phyloP scores from a whole-genome alignment of 164 flowering plant genomes.

The Magnolia changhungtana region DNA sequence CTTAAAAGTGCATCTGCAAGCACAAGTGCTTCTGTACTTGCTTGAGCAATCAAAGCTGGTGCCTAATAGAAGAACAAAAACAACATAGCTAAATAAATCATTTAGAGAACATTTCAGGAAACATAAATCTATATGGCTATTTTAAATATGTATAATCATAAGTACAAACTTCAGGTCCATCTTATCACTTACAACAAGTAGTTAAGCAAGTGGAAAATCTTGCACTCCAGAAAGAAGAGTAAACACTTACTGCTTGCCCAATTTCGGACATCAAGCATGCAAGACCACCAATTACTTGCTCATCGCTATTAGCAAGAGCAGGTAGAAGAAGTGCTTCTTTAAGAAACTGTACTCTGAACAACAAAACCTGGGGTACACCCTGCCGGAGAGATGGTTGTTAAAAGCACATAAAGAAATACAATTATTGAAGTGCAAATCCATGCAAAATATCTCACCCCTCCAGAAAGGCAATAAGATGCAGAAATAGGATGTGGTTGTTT shows the following conservation, averaged over 20 bases:
- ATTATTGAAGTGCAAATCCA: background rate
- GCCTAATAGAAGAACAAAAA: conserved; percentile 44
- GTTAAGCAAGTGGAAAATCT: background rate
- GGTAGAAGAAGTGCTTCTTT: conserved; percentile 79
- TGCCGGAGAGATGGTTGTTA: conserved; percentile 20
- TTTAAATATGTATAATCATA: background rate
- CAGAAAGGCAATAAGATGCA: background rate
- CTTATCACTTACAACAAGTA: background rate
- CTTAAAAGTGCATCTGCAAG: conserved; percentile 81
- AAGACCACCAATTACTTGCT: conserved; percentile 73
- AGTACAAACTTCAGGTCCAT: background rate
- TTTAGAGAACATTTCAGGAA: background rate
- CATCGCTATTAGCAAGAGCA: conserved; percentile 70
- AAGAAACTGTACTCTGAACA: conserved; percentile 67
- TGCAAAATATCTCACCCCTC: background rate
- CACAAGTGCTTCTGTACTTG: conserved; percentile 72
- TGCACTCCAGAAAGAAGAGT: background rate
- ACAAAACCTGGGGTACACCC: conserved; percentile 81
- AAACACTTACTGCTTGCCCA: conserved; percentile 87
- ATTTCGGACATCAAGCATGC: conserved; percentile 94
- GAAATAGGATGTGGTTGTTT: too few species aligned
- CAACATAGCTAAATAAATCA: conserved; percentile 7
- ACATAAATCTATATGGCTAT: background rate
- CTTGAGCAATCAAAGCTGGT: conserved; percentile 81
- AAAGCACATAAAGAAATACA: background rate